A percentile compares a stretch with the other conserved stretches of the same genome.
These are phyloP conservation scores for Taxillus chinensis DNA, from an alignment of 164 flowering plant genomes.

Conservation along the genomic window DNA sequence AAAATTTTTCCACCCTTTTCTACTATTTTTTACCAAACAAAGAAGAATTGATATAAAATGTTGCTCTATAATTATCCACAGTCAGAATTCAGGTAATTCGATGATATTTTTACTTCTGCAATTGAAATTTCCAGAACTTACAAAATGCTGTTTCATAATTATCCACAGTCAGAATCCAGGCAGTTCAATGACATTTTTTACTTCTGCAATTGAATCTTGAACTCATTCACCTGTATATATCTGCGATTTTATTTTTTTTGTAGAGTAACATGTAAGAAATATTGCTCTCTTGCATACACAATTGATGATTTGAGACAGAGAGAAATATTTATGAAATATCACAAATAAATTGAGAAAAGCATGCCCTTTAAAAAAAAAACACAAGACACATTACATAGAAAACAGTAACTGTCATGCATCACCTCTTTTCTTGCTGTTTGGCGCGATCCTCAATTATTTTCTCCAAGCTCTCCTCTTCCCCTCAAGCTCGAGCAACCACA, in stretches of 20 bases:
- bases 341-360: neutral
- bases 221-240: too few relatives aligned
- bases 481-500: slow-evolving; percentile 73
- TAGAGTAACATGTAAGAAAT: neutral
- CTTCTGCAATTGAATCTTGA: too few relatives aligned
- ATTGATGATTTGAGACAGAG: neutral
- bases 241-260: too few relatives aligned
- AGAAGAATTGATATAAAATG: neutral
- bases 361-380: neutral
- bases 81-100: too few relatives aligned
- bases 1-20: neutral
- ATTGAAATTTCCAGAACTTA: too few relatives aligned
- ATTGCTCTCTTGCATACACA: neutral
- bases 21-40: neutral
- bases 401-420: neutral
- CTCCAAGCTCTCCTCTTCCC: slow-evolving; percentile 92
- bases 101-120: too few relatives aligned
- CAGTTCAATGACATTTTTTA: too few relatives aligned
- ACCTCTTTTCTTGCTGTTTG: slow-evolving; percentile 91
- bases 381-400: too few relatives aligned
- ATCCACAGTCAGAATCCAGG: too few relatives aligned
- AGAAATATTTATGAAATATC: neutral
- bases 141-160: too few relatives aligned
- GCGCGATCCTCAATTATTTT: slow-evolving; percentile 86
- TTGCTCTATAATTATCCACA: neutral